phyloP scores from a whole-genome alignment of 306 rosid species.

The Lathyrus sativus region DNA sequence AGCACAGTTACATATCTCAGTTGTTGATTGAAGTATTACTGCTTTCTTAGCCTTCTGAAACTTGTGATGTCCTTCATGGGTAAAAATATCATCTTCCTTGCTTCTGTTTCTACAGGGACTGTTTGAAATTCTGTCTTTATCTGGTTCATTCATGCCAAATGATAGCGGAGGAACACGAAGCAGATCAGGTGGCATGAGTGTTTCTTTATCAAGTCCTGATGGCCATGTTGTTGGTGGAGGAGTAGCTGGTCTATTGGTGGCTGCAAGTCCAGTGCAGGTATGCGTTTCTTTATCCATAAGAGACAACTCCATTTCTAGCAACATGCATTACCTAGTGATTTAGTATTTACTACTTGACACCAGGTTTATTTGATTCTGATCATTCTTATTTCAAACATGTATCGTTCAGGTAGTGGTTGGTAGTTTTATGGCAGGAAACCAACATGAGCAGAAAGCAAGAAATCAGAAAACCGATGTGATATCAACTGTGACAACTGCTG shows the following conservation, averaged over 20 bases:
- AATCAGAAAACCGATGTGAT: slow-evolving; percentile 69
- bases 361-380: slow-evolving; percentile 25
- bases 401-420: slow-evolving; percentile 82
- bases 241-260: slow-evolving; percentile 88
- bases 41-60: slow-evolving; percentile 10
- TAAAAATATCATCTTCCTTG: slow-evolving; percentile 19
- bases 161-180: slow-evolving; percentile 87
- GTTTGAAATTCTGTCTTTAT: slow-evolving; percentile 84
- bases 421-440: slow-evolving; percentile 92
- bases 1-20: background rate
- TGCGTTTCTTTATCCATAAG: slow-evolving; percentile 8
- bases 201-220: slow-evolving; percentile 86
- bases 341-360: background rate
- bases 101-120: slow-evolving; percentile 65
- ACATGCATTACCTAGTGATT: slow-evolving; percentile 11
- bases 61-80: background rate
- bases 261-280: slow-evolving; percentile 95
- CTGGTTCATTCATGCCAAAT: slow-evolving; percentile 91
- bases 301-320: slow-evolving; percentile 12
- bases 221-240: slow-evolving; percentile 98
- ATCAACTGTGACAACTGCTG: slow-evolving; percentile 50
- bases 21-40: background rate
- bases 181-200: slow-evolving; percentile 98
- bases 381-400: slow-evolving; percentile 15
- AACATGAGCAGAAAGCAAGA: slow-evolving; percentile 80